Conservation (phyloP, 257 asterid species). For the Fraxinus quadrangulata region DNA sequence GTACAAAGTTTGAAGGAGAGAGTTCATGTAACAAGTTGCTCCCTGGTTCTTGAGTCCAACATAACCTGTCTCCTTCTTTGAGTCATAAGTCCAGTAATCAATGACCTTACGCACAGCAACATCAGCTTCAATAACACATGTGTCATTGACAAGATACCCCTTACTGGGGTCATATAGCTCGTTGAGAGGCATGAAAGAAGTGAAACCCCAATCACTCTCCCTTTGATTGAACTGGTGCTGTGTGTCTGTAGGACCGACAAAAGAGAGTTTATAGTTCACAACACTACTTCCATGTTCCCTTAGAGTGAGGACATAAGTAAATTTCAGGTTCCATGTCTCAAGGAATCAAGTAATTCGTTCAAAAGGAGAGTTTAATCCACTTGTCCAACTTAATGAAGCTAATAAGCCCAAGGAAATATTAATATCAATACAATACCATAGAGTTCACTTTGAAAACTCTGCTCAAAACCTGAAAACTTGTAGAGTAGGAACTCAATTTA, state of each 20-base stretch:
- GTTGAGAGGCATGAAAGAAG: conserved; percentile 91
- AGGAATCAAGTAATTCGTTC: conserved; percentile 1
- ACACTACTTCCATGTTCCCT: conserved; percentile 8
- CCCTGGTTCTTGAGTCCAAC: conserved; percentile 99
- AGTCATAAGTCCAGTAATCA: conserved; percentile 95
- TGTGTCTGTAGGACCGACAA: conserved; percentile 63
- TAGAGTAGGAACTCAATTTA: conserved; percentile 5
- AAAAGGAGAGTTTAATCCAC: conserved; percentile 7
- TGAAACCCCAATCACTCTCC: conserved; percentile 99
- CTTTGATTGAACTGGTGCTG: conserved; percentile 95
- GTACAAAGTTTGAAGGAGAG: conserved; percentile 91
- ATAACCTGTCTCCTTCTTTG: conserved; percentile 94
- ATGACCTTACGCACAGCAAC: conserved; percentile 92
- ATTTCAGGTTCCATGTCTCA: conserved; percentile 15
- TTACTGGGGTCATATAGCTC: conserved; percentile 89
- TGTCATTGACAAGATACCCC: conserved; percentile 87
- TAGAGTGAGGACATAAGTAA: conserved; percentile 11
- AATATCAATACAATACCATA: conserved; percentile 5
- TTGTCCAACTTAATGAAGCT: not conserved
- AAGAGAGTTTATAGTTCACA: conserved; percentile 19
- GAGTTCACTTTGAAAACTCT: conserved; percentile 1
- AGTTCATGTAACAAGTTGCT: conserved; percentile 98
- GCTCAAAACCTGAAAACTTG: not conserved
- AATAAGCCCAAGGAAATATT: not conserved
- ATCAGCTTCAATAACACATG: conserved; percentile 84